Percentiles rank a stretch among this genome's conserved stretches.
Evolutionary conservation across 257 asterid genomes (phyloP).

Genomic region (Solanum pennellii): DNA sequence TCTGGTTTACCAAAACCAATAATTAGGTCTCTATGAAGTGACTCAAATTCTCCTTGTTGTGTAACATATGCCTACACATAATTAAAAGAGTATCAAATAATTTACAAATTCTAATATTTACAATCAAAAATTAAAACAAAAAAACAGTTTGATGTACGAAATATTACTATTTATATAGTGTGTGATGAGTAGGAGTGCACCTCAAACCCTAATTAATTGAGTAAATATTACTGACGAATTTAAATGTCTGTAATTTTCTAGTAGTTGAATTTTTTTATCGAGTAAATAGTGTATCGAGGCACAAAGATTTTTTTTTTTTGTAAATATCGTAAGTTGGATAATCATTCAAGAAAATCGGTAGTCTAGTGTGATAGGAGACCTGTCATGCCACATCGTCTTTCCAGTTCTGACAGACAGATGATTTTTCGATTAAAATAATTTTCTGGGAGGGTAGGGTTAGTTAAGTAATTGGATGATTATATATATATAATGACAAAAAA

Average conservation of each 20-base stretch:
- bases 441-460: not conserved
- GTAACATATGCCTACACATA: constrained; percentile 31
- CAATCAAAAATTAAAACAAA: rapidly evolving
- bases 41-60: constrained; percentile 60
- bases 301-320: too few species aligned
- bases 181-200: not conserved
- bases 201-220: not conserved
- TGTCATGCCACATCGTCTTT: not conserved
- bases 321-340: not conserved
- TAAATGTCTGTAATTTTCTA: not conserved
- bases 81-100: not conserved
- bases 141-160: not conserved
- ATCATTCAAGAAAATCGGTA: not conserved
- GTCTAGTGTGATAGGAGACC: not conserved
- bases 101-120: not conserved
- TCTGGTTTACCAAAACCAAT: constrained; percentile 62
- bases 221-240: not conserved
- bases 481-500: not conserved
- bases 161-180: not conserved
- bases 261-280: not conserved
- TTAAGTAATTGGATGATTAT: not conserved
- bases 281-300: not conserved
- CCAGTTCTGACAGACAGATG: not conserved
- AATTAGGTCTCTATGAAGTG: constrained; percentile 51
- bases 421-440: not conserved